Base-by-base conservation (phyloP, 495 filamentous ascomycete genomes). In the Penicillium ochrochloron region DNA sequence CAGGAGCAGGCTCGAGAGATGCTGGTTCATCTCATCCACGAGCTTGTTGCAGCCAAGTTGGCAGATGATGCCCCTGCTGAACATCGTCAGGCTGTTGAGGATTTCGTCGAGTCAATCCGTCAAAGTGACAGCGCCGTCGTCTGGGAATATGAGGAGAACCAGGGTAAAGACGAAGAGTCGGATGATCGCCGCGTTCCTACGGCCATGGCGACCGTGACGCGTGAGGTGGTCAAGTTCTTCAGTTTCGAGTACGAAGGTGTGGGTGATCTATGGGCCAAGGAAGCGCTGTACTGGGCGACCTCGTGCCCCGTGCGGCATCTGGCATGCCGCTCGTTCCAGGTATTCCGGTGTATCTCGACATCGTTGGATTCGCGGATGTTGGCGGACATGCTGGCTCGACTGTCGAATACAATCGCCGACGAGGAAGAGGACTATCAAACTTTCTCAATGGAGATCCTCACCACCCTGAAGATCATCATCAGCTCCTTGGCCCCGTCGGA, bases 1-100 rank as follows among this genome's bases (percentile, higher is more conserved):
- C 95, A 97, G 69, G 95, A 98, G 63, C 93, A 98, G 74, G 93
- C 95, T 44, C 88, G 94, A 50, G 95, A 99, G 70, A 97, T 99
- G 95, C 84, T 98, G 17, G 93, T 99, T 35, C 95, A 99, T 80
- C 84, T 99, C 10, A 97, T 99, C 53, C 95, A 99, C 70, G 96
- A 98, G 72, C 84, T 99, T 17, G 90, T 99, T 33, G 93, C 97
- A 41, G 95, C 96, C 1, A 90, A 89, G 62, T 85, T 97, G 50
- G 92, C 94, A 61, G 91, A 97, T 60, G 82, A 88, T 58, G 85
- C 84, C 7, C 83, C 87, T 0, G 70, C 74, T 1, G 84, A 86
- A 10, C 87, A 84, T n/a, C 92, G 91, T 66, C 83, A 87, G 59
- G 82, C 85, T 1, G 92, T 97, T 57, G 91, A 98, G 72, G 87